Evolutionary conservation across 306 rosid genomes (phyloP).

Genomic region (Oxytropis ochrocephala): DNA sequence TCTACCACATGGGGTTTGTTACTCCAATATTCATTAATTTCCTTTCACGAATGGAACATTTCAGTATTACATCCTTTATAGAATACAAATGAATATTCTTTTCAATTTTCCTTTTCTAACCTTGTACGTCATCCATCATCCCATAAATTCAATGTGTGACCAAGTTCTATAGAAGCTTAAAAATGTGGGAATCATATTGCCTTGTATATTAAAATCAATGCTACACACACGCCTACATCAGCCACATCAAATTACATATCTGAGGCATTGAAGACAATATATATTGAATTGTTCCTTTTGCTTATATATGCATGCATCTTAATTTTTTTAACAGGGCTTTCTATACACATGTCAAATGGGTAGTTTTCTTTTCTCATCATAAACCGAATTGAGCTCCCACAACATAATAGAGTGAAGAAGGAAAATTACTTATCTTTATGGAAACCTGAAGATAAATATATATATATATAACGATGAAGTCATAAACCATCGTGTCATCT

Average conservation of each 20-base stretch:
- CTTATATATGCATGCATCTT: background rate
- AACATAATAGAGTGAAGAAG: constrained; percentile 2
- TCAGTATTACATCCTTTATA: constrained; percentile 21
- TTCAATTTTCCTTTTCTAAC: constrained; percentile 14
- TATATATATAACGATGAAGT: no score
- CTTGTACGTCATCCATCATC: constrained; percentile 11
- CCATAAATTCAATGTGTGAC: constrained; percentile 18
- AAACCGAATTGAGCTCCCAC: background rate
- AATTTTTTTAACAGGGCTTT: background rate
- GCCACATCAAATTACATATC: background rate
- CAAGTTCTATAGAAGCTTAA: constrained; percentile 16
- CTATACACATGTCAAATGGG: background rate
- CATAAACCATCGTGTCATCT: background rate
- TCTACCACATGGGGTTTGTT: constrained; percentile 23
- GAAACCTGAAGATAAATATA: background rate
- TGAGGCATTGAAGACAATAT: no score
- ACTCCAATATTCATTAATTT: constrained; percentile 9
- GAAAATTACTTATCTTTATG: constrained; percentile 11
- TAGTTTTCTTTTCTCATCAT: background rate
- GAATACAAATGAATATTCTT: constrained; percentile 26
- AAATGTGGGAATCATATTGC: constrained; percentile 24
- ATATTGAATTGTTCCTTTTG: background rate
- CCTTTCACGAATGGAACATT: constrained; percentile 14
- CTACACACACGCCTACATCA: background rate
- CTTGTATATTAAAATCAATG: constrained; percentile 20